Evolutionary conservation across 2,329 filamentous ascomycete species (phyloP).

Genomic region (Graphilbum fragrans): DNA sequence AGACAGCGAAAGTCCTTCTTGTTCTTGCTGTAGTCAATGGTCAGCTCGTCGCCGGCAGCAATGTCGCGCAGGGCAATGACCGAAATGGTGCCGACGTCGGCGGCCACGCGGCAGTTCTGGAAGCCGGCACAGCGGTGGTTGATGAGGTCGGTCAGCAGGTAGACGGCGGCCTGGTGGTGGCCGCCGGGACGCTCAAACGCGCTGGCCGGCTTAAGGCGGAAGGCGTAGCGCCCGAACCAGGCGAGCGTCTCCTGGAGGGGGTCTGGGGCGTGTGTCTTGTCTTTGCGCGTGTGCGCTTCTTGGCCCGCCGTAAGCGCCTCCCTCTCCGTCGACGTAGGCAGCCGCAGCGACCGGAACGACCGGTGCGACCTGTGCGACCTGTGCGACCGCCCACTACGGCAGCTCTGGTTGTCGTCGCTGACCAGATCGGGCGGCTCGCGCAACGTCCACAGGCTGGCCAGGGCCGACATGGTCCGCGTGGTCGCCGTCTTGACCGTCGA

Average conservation of each 20-base stretch:
- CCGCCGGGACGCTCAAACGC: constrained; percentile 4
- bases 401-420: too few species aligned
- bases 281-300: too few species aligned
- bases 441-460: too few species aligned
- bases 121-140: constrained; percentile 20
- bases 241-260: constrained; percentile 5
- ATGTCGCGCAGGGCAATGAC: constrained; percentile 17
- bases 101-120: constrained; percentile 17
- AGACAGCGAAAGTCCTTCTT: constrained; percentile 17
- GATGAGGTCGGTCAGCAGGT: constrained; percentile 15
- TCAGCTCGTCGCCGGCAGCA: constrained; percentile 19
- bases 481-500: too few species aligned
- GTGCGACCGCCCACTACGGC: too few species aligned
- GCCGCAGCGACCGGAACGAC: too few species aligned
- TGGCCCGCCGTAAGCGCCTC: too few species aligned
- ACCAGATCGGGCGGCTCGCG: too few species aligned
- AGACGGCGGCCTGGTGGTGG: constrained; percentile 11
- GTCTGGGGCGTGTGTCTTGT: too few species aligned
- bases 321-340: too few species aligned
- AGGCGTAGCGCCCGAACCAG: constrained; percentile 14
- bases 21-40: constrained; percentile 22
- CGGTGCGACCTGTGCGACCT: too few species aligned
- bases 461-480: too few species aligned
- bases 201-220: constrained; percentile 8
- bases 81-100: constrained; percentile 10